Conservation (phyloP, 2,329 filamentous ascomycete species). For the Metarhizium sp. region DNA sequence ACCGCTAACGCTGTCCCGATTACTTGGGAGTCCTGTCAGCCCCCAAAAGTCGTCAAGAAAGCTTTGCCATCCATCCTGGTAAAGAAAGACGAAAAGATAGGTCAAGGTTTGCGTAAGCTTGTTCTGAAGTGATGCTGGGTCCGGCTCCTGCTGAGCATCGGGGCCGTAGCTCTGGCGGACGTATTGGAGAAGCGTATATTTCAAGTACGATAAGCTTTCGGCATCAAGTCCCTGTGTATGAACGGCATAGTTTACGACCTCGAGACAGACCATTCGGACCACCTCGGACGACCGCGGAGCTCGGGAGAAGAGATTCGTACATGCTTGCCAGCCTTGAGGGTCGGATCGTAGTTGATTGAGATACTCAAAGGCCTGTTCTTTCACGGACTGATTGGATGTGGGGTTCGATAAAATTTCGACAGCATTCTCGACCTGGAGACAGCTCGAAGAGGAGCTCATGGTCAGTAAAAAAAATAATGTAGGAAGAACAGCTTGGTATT, state of each 20-base stretch:
- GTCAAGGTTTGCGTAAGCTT: slow-evolving; percentile 95
- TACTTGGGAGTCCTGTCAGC: slow-evolving; percentile 57
- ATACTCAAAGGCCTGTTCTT: slow-evolving; percentile 75
- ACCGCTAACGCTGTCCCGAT: slow-evolving; percentile 61
- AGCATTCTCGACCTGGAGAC: slow-evolving; percentile 73
- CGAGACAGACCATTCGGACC: slow-evolving; percentile 79
- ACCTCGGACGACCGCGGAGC: slow-evolving; percentile 69
- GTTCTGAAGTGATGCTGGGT: slow-evolving; percentile 77
- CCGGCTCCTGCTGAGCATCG: slow-evolving; percentile 48
- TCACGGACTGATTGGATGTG: slow-evolving; percentile 62
- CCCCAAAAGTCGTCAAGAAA: slow-evolving; percentile 87
- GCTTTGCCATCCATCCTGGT: slow-evolving; percentile 74
- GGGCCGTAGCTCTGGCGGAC: slow-evolving; percentile 65
- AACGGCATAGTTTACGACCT: slow-evolving; percentile 87
- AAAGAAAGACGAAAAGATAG: slow-evolving; percentile 82
- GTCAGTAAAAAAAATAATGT: background rate
- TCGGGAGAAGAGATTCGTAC: slow-evolving; percentile 75
- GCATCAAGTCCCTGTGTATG: slow-evolving; percentile 69
- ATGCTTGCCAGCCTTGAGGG: slow-evolving; percentile 82
- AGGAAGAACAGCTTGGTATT: background rate
- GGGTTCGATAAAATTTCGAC: slow-evolving; percentile 91
- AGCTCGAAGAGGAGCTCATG: background rate
- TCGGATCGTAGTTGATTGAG: slow-evolving; percentile 70
- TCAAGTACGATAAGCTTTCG: slow-evolving; percentile 64
- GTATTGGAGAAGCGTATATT: slow-evolving; percentile 74